Evolutionary conservation across 1,139 yeast genomes (phyloP).

Genomic region (Maudiozyma humilis): DNA sequence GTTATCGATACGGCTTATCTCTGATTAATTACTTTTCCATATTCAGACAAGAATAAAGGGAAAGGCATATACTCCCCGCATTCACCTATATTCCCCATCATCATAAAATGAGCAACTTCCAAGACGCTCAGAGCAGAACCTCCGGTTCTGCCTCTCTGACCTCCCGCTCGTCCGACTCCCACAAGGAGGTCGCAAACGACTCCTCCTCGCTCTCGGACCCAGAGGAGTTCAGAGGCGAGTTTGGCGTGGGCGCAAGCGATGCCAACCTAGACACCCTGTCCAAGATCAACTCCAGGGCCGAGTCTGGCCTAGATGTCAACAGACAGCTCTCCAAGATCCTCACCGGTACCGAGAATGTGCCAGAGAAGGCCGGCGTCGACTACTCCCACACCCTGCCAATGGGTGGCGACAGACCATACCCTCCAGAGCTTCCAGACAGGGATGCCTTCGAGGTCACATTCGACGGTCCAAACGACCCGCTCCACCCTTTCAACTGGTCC

Average conservation of each 20-base stretch:
- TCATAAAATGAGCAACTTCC: neutral
- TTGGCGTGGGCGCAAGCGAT: conserved; percentile 2
- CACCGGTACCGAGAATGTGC: conserved; percentile 31
- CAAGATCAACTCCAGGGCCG: conserved; percentile 21
- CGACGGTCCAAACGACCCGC: conserved; percentile 55
- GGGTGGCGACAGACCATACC: conserved; percentile 52
- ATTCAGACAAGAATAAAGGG: no score
- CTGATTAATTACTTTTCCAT: no score
- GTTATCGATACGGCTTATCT: neutral
- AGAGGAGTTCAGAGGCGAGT: conserved; percentile 7
- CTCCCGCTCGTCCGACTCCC: conserved; percentile 4
- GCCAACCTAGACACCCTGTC: conserved; percentile 10
- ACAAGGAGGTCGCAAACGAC: conserved; percentile 6
- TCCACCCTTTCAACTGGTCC: conserved; percentile 58
- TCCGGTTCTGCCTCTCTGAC: neutral
- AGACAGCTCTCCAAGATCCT: conserved; percentile 30
- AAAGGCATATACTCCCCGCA: no score
- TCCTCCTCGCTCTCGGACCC: conserved; percentile 10
- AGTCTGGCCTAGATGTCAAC: conserved; percentile 22
- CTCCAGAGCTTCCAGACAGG: conserved; percentile 44
- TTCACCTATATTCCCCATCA: no score
- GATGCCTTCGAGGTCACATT: conserved; percentile 48
- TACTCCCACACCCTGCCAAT: conserved; percentile 38
- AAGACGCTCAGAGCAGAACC: neutral
- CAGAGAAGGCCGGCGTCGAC: conserved; percentile 25